Conservation (phyloP, 768 basidiomycete species). For the Flagelloscypha sp. region DNA sequence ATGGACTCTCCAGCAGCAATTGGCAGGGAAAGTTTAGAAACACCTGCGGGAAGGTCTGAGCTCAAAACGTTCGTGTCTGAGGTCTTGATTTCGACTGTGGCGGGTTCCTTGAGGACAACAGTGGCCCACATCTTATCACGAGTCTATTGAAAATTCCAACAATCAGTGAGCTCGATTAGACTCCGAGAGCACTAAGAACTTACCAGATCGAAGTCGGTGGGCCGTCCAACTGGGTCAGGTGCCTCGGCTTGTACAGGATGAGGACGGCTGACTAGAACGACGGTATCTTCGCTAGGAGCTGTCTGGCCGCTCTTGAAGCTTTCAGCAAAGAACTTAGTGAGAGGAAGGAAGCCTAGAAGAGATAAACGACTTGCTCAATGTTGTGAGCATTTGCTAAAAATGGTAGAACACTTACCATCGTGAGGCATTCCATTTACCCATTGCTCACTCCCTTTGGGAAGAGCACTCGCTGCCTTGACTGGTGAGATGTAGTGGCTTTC, state of each 20-base stretch:
- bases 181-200: conserved; percentile 17
- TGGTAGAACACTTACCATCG: conserved; percentile 24
- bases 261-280: too few species aligned
- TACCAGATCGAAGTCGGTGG: conserved; percentile 51
- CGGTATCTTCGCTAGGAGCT: too few species aligned
- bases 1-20: conserved; percentile 46
- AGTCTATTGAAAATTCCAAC: conserved; percentile 38
- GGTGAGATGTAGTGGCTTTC: conserved; percentile 80
- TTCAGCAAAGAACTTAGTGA: conserved; percentile 58
- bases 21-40: conserved; percentile 52
- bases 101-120: conserved; percentile 50
- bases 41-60: conserved; percentile 46
- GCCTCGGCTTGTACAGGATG: conserved; percentile 48
- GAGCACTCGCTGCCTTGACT: conserved; percentile 58
- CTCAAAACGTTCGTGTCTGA: conserved; percentile 34
- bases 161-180: too few species aligned
- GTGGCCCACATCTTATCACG: conserved; percentile 63
- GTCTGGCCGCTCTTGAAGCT: conserved; percentile 68
- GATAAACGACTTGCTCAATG: neutral
- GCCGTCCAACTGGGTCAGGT: conserved; percentile 45
- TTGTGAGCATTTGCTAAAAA: too few species aligned
- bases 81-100: conserved; percentile 47
- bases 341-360: conserved; percentile 40
- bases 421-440: conserved; percentile 68
- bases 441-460: conserved; percentile 57